A percentile compares a stretch with the other conserved stretches of the same genome.
Evolutionary conservation across 1,284 basidiomycete genomes (phyloP).

Genomic region (Mycena sp.): DNA sequence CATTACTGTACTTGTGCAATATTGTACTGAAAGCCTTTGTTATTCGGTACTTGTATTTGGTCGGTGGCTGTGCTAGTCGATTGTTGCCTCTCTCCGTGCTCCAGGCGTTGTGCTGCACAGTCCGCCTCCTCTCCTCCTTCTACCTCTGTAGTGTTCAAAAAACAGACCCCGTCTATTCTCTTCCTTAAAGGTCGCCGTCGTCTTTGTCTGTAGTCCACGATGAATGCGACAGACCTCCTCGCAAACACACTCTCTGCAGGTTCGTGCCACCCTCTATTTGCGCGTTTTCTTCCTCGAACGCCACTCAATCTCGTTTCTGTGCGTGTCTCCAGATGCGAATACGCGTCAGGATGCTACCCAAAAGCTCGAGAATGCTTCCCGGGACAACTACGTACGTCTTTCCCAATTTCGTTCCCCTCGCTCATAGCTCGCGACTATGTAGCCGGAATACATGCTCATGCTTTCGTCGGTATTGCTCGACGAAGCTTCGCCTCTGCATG

Average conservation of each 20-base stretch:
- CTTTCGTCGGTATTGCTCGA: slow-evolving; percentile 86
- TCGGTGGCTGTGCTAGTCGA: no score
- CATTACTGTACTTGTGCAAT: no score
- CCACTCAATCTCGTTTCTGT: slow-evolving; percentile 33
- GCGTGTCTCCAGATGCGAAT: slow-evolving; percentile 67
- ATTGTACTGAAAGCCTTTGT: no score
- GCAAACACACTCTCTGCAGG: slow-evolving; percentile 91
- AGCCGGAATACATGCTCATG: slow-evolving; percentile 92
- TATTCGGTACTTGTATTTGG: no score
- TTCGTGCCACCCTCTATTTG: slow-evolving; percentile 53
- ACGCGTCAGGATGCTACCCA: slow-evolving; percentile 90
- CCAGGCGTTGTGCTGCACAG: no score
- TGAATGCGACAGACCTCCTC: slow-evolving; percentile 92
- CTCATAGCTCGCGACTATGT: slow-evolving; percentile 38
- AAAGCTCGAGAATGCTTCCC: slow-evolving; percentile 86
- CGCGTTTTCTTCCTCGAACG: slow-evolving; percentile 39
- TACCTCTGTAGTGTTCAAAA: no score
- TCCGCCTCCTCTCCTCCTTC: no score
- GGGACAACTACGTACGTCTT: slow-evolving; percentile 84
- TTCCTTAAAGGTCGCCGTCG: no score
- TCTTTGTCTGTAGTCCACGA: slow-evolving; percentile 50
- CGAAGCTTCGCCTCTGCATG: slow-evolving; percentile 75
- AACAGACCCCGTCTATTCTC: no score
- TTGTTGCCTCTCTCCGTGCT: no score
- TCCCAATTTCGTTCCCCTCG: slow-evolving; percentile 28